phyloP scores from a whole-genome alignment of 2,329 filamentous ascomycete species.

The Cercospora sp. region DNA sequence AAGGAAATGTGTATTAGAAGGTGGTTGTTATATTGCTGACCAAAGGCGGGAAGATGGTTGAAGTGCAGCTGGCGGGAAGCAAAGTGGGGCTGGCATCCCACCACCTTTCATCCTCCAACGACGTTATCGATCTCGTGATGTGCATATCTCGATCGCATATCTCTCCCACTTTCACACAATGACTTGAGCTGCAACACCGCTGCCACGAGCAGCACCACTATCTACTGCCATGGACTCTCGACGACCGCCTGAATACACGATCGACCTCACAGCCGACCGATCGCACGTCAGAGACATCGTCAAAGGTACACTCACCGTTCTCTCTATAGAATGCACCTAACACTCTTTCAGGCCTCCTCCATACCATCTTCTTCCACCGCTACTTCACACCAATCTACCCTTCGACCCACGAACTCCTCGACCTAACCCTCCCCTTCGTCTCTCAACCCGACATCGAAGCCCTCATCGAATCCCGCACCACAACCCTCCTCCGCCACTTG shows the following conservation, averaged over 20 bases:
- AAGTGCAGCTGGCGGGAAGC: not conserved
- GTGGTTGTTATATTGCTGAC: not conserved
- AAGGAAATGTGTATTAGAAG: not conserved
- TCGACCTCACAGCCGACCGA: conserved; percentile 92
- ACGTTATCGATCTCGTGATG: conserved; percentile 3
- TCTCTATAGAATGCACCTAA: not conserved
- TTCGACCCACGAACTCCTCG: conserved; percentile 82
- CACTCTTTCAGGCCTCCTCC: conserved; percentile 70
- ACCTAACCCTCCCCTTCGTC: conserved; percentile 85
- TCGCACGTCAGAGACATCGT: conserved; percentile 88
- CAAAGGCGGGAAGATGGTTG: not conserved
- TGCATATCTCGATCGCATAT: conserved; percentile 3
- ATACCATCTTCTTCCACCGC: conserved; percentile 98
- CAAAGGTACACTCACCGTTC: conserved; percentile 59
- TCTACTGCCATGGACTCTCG: conserved; percentile 59
- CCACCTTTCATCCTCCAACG: conserved; percentile 3
- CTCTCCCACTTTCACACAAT: not conserved
- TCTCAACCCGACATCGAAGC: conserved; percentile 89
- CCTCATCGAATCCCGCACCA: conserved; percentile 84
- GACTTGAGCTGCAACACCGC: conserved; percentile 8
- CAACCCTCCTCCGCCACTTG: conserved; percentile 73
- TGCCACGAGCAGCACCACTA: conserved; percentile 12
- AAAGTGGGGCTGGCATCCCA: conserved; percentile 1
- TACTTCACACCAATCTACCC: conserved; percentile 88
- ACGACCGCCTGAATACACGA: conserved; percentile 80